These are phyloP conservation scores for Spergularia marina DNA, from an alignment of 148 eudicot species.

Conservation along the genomic window DNA sequence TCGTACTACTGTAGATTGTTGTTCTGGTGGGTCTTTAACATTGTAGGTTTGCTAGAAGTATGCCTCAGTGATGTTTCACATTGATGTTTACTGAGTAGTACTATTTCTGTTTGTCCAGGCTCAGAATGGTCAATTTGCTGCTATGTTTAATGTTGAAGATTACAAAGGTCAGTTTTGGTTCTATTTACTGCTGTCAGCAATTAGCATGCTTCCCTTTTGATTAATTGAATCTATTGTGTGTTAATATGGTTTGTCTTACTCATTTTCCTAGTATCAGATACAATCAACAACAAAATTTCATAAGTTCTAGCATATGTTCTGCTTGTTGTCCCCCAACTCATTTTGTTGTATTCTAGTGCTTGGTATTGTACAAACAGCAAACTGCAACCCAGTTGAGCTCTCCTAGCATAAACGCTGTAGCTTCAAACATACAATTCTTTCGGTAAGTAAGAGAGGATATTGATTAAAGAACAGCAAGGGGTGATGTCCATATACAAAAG, in stretches of 20 bases:
- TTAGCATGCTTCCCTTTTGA: background rate
- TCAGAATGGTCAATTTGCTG: constrained; percentile 80
- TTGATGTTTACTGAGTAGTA: constrained; percentile 9
- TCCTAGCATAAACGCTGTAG: background rate
- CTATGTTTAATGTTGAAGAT: constrained; percentile 84
- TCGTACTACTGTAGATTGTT: background rate
- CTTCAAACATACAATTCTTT: background rate
- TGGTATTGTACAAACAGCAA: background rate
- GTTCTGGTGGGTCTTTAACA: background rate
- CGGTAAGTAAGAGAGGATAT: background rate
- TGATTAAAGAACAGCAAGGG: background rate
- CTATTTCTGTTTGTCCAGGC: constrained; percentile 48
- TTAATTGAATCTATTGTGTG: constrained; percentile 5
- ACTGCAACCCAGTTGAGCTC: background rate
- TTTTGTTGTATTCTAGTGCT: background rate
- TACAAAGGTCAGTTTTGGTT: constrained; percentile 59
- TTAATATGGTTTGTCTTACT: background rate
- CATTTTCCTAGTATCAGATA: background rate
- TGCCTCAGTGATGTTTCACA: background rate
- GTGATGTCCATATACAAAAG: background rate
- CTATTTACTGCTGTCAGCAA: background rate
- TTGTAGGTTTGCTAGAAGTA: background rate
- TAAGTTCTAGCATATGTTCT: background rate
- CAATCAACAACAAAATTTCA: background rate
- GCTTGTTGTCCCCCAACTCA: background rate